Conservation (phyloP, 1,139 yeast genomes). For the Kazachstania sp. region DNA sequence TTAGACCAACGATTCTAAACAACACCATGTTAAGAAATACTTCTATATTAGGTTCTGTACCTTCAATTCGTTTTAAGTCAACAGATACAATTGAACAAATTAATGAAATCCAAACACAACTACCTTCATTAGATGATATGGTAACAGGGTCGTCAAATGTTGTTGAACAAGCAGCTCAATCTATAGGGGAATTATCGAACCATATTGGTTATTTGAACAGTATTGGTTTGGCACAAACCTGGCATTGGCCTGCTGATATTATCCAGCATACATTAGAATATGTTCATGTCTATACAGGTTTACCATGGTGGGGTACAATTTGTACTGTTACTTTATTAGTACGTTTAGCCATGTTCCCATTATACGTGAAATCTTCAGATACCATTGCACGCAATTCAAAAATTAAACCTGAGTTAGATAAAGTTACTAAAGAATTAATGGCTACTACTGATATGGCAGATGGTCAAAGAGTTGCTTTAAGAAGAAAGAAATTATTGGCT, state of each 20-base stretch:
- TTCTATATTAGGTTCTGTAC: neutral
- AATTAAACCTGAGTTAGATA: constrained; percentile 74
- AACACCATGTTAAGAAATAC: neutral
- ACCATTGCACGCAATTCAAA: constrained; percentile 70
- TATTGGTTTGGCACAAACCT: constrained; percentile 77
- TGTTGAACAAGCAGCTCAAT: constrained; percentile 28
- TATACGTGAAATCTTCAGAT: constrained; percentile 73
- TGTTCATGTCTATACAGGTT: constrained; percentile 78
- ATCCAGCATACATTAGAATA: constrained; percentile 68
- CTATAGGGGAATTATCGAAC: constrained; percentile 40
- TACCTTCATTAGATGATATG: constrained; percentile 33
- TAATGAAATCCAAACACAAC: constrained; percentile 32
- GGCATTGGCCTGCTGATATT: constrained; percentile 76
- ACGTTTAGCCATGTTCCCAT: constrained; percentile 66
- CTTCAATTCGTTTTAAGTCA: constrained; percentile 23
- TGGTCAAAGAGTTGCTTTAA: constrained; percentile 52
- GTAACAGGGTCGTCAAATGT: constrained; percentile 13
- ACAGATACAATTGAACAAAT: constrained; percentile 17
- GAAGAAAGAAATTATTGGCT: constrained; percentile 56
- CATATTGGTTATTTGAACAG: constrained; percentile 81
- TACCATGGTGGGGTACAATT: constrained; percentile 98
- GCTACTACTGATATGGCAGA: constrained; percentile 38
- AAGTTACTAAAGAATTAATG: constrained; percentile 36
- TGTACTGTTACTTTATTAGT: constrained; percentile 60
- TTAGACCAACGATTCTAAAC: neutral